Evolutionary conservation across 2,329 filamentous ascomycete genomes (phyloP).

Genomic region (Penicillium polonicum): DNA sequence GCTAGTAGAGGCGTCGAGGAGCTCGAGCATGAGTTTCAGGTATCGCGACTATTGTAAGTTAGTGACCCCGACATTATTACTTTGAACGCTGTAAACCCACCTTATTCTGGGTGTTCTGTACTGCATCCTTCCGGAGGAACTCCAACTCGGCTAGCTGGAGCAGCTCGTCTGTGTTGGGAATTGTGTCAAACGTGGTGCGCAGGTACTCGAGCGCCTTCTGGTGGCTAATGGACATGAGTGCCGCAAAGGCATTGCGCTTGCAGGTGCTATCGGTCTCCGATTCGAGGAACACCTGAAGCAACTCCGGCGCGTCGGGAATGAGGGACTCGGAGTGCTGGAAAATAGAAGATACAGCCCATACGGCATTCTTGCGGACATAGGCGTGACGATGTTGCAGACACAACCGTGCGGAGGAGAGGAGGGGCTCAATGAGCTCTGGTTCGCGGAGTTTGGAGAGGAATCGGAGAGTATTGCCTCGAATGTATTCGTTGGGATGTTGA

Average conservation of each 20-base stretch:
- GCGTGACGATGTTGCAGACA: constrained; percentile 96
- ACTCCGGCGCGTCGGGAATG: constrained; percentile 92
- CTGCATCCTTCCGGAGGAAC: constrained; percentile 96
- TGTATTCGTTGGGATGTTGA: constrained; percentile 97
- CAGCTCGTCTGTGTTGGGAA: constrained; percentile 91
- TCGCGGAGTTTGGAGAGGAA: constrained; percentile 97
- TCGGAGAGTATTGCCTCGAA: constrained; percentile 94
- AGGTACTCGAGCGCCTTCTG: constrained; percentile 88
- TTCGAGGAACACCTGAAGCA: constrained; percentile 85
- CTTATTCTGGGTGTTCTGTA: constrained; percentile 93
- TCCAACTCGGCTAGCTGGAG: constrained; percentile 91
- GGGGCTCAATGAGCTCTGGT: constrained; percentile 90
- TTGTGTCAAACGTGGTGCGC: constrained; percentile 84
- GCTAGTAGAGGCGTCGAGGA: constrained; percentile 86
- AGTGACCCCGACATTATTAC: constrained; percentile 20
- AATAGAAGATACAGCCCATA: constrained; percentile 91
- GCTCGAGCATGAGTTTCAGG: constrained; percentile 89
- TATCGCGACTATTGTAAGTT: constrained; percentile 68
- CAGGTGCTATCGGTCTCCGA: constrained; percentile 90
- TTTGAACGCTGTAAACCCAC: constrained; percentile 44
- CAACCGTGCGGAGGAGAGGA: constrained; percentile 84
- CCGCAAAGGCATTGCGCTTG: constrained; percentile 96
- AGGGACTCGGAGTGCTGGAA: constrained; percentile 85
- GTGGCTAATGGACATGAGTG: constrained; percentile 85
- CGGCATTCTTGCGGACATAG: constrained; percentile 97